Evolutionary conservation across 1,139 yeast genomes (phyloP).

Genomic region (Trichomonascaceae sp.): DNA sequence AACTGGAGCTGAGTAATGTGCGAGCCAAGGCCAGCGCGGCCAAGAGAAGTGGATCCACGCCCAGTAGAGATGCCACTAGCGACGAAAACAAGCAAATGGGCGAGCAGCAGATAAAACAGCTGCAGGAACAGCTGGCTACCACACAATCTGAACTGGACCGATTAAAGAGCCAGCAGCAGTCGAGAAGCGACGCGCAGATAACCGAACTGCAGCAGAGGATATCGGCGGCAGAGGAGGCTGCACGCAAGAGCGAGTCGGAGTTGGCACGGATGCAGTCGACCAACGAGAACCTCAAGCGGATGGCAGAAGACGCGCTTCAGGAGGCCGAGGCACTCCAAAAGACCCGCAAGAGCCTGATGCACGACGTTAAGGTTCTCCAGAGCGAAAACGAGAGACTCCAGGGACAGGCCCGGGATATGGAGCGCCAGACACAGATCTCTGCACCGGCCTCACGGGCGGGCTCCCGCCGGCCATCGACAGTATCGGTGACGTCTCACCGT

Average conservation of each 20-base stretch:
- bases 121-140: constrained; percentile 16
- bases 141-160: constrained; percentile 18
- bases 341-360: constrained; percentile 49
- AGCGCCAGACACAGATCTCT: not conserved
- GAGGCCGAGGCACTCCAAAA: constrained; percentile 34
- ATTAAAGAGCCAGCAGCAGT: no score
- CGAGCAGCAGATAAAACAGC: constrained; percentile 19
- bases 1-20: constrained; percentile 40
- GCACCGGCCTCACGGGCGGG: constrained; percentile 1
- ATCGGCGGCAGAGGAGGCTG: constrained; percentile 14
- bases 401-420: constrained; percentile 3
- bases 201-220: constrained; percentile 15
- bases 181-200: no score
- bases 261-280: constrained; percentile 20
- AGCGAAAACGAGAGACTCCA: constrained; percentile 15
- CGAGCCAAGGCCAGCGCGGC: constrained; percentile 36
- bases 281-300: constrained; percentile 20
- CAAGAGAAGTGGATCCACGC: constrained; percentile 39
- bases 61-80: constrained; percentile 29
- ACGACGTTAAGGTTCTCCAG: constrained; percentile 32
- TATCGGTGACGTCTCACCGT: not conserved
- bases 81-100: constrained; percentile 18
- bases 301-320: constrained; percentile 24
- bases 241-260: constrained; percentile 19
- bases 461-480: constrained; percentile 4